Evolutionary conservation across 83 land plant species (phyloP).

Genomic region (Diphasiastrum complanatum): DNA sequence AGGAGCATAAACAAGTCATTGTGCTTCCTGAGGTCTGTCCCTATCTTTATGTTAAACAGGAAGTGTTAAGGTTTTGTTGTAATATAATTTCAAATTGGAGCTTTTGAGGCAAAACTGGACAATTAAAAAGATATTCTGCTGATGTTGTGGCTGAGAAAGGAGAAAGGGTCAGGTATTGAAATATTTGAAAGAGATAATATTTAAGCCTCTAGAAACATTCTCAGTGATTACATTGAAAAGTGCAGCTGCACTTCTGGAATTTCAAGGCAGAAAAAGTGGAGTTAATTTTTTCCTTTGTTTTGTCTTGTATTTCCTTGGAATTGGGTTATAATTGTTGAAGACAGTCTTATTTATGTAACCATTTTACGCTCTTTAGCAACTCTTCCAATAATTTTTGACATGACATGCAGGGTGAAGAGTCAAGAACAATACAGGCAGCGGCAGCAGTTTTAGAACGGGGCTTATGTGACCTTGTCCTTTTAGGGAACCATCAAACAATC

Average conservation of each 20-base stretch:
- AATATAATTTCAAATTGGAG: background rate
- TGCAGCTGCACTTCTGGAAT: no score
- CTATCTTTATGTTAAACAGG: background rate
- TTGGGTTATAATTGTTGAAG: background rate
- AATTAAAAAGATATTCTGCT: background rate
- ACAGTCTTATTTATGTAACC: background rate
- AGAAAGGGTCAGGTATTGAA: no score
- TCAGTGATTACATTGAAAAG: no score
- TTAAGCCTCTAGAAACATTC: no score
- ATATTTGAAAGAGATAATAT: no score
- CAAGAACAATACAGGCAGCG: conserved; percentile 40
- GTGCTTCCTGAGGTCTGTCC: conserved; percentile 40
- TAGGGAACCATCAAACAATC: conserved; percentile 34
- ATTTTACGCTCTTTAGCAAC: background rate
- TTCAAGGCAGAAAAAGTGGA: background rate
- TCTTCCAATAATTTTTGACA: background rate
- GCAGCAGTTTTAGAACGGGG: conserved; percentile 28
- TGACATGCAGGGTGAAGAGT: conserved; percentile 40
- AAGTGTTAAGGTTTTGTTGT: background rate
- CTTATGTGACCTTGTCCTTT: conserved; percentile 34
- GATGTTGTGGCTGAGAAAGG: no score
- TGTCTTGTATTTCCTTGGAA: background rate
- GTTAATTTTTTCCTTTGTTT: background rate
- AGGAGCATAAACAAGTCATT: conserved; percentile 29
- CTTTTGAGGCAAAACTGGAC: background rate